Conservation (phyloP, 2,329 filamentous ascomycete species). For the Pseudocercospora pini-densiflorae region DNA sequence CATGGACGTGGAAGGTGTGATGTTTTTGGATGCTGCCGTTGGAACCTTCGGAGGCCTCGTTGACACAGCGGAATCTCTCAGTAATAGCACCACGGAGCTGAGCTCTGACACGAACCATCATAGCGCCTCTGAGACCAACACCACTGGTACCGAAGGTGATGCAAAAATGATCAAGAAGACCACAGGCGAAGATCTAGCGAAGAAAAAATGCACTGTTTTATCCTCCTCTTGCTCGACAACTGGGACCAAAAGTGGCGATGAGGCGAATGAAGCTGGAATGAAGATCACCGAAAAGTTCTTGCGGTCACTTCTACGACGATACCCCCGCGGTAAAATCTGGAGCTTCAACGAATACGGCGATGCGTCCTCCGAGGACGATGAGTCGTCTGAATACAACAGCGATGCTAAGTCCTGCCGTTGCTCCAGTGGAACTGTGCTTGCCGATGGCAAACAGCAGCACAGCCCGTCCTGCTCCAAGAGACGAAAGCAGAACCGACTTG, state of each 20-base stretch:
- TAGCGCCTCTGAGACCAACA: constrained; percentile 22
- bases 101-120: constrained; percentile 26
- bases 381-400: constrained; percentile 30
- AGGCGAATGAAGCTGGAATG: constrained; percentile 10
- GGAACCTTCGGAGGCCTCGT: constrained; percentile 35
- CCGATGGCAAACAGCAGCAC: constrained; percentile 16
- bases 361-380: constrained; percentile 35
- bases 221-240: constrained; percentile 25
- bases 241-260: constrained; percentile 12
- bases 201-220: constrained; percentile 29
- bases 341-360: constrained; percentile 38
- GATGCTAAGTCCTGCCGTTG: constrained; percentile 23
- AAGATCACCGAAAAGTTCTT: constrained; percentile 31
- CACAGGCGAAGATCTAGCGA: constrained; percentile 14
- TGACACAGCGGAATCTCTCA: constrained; percentile 23
- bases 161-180: constrained; percentile 21
- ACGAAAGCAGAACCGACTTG: constrained; percentile 29
- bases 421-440: background rate
- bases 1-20: constrained; percentile 55
- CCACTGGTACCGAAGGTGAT: constrained; percentile 27
- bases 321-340: constrained; percentile 43
- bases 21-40: constrained; percentile 46
- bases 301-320: constrained; percentile 34
- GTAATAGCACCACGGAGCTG: constrained; percentile 22
- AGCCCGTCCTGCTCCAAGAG: constrained; percentile 23